Percentiles rank a stretch among this genome's conserved stretches.
Evolutionary conservation across 768 basidiomycete genomes (phyloP).

Genomic region (Pisolithus sp.): DNA sequence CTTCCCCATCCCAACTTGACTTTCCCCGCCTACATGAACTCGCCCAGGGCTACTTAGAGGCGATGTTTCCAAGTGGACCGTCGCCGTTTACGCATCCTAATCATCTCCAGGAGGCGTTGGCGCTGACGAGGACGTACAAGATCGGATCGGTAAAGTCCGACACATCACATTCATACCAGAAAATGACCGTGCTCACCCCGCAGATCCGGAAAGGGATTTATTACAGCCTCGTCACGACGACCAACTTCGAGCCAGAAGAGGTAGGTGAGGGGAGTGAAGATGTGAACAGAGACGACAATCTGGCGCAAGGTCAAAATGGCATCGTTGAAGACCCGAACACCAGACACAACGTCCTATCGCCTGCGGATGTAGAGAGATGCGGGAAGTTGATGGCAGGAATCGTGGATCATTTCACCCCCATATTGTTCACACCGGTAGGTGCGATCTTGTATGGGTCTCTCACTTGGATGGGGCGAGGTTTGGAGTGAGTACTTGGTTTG

Average conservation of each 20-base stretch:
- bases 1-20: slow-evolving; percentile 50
- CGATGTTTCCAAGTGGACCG: slow-evolving; percentile 46
- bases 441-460: not conserved
- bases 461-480: not conserved
- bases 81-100: slow-evolving; percentile 36
- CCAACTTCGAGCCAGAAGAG: slow-evolving; percentile 45
- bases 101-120: slow-evolving; percentile 47
- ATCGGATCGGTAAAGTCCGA: slow-evolving; percentile 41
- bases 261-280: slow-evolving; percentile 7
- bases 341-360: slow-evolving; percentile 22
- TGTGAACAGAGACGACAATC: not conserved
- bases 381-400: slow-evolving; percentile 45
- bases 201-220: slow-evolving; percentile 59
- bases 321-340: not conserved
- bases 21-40: slow-evolving; percentile 46
- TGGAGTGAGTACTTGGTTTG: too few species aligned
- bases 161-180: slow-evolving; percentile 1
- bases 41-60: slow-evolving; percentile 37
- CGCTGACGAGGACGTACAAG: slow-evolving; percentile 42
- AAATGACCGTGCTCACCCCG: not conserved
- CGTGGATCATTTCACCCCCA: slow-evolving; percentile 64
- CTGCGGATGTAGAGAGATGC: slow-evolving; percentile 35
- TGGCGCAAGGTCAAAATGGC: not conserved
- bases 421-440: slow-evolving; percentile 58
- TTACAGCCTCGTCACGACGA: slow-evolving; percentile 56